Evolutionary conservation across 2,329 filamentous ascomycete genomes (phyloP).

Genomic region (Aspergillus pseudoglaucus): DNA sequence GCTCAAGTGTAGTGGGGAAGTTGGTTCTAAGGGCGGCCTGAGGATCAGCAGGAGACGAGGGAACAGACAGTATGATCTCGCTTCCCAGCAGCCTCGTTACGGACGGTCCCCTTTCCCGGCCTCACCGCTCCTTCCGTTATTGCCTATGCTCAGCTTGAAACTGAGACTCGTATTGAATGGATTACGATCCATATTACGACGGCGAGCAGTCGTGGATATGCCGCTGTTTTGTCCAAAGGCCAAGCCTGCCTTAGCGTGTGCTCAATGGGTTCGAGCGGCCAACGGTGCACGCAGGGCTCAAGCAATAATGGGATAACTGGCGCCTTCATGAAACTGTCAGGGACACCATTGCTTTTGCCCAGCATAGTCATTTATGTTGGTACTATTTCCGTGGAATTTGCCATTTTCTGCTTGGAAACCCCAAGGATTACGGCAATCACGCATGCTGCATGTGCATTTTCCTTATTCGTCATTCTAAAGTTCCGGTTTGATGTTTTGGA

Average conservation of each 20-base stretch:
- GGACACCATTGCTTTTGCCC: neutral
- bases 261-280: neutral
- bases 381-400: neutral
- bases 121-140: constrained; percentile 15
- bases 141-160: constrained; percentile 5
- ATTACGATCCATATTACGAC: neutral
- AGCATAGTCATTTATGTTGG: neutral
- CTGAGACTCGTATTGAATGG: neutral
- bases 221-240: neutral
- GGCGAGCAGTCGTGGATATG: neutral
- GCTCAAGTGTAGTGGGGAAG: neutral
- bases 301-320: neutral
- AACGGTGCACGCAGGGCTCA: neutral
- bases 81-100: constrained; percentile 2
- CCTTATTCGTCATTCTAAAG: neutral
- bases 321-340: too few species aligned
- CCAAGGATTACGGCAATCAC: neutral
- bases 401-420: neutral
- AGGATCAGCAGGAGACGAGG: constrained; percentile 1
- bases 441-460: neutral
- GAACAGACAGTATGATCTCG: neutral
- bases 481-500: neutral
- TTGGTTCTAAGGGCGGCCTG: neutral
- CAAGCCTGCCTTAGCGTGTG: neutral
- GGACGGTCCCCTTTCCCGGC: neutral